Conservation (phyloP, 2,329 filamentous ascomycete species). For the Amylocarpus encephaloides region DNA sequence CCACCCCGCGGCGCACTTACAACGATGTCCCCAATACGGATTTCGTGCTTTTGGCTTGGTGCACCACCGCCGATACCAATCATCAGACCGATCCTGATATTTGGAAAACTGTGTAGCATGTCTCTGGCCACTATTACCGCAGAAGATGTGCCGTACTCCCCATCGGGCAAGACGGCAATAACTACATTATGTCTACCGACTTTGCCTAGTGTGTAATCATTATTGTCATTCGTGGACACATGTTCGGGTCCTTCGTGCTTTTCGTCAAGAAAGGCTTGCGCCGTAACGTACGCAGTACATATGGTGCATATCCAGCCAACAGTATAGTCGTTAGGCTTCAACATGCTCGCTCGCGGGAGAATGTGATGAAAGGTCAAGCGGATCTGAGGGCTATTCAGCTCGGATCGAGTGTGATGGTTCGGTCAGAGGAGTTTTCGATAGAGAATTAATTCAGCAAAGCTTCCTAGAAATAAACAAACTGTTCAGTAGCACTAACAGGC, state of each 20-base stretch:
- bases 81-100: constrained; percentile 10
- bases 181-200: constrained; percentile 17
- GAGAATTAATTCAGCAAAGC: no score
- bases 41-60: constrained; percentile 16
- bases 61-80: constrained; percentile 13
- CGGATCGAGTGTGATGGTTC: no score
- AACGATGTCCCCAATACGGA: constrained; percentile 28
- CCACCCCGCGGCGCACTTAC: constrained; percentile 10
- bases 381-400: no score
- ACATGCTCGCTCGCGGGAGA: neutral
- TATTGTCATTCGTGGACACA: constrained; percentile 5
- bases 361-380: no score
- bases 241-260: constrained; percentile 6
- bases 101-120: constrained; percentile 14
- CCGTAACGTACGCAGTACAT: constrained; percentile 21
- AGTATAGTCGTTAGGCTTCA: constrained; percentile 17
- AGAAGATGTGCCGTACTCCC: constrained; percentile 8
- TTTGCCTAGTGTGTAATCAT: constrained; percentile 14
- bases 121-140: constrained; percentile 13
- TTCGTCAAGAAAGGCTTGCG: constrained; percentile 11
- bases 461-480: no score
- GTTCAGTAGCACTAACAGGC: no score
- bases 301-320: constrained; percentile 28
- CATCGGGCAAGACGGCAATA: constrained; percentile 12
- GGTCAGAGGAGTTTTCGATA: no score